phyloP scores from a whole-genome alignment of 2,329 filamentous ascomycete species.

The Verticillium longisporum region DNA sequence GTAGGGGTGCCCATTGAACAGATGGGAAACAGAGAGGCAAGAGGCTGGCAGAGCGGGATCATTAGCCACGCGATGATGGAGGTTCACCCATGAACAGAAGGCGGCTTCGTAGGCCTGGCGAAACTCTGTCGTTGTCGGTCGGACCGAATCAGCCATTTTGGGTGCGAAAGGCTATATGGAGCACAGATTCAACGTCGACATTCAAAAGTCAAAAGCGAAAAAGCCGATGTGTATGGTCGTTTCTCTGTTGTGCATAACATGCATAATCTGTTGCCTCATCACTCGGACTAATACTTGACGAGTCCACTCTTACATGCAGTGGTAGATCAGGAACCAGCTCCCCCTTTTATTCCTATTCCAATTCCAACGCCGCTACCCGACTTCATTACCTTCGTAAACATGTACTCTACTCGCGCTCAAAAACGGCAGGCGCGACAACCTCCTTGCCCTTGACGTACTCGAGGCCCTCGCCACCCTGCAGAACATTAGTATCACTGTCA shows the following conservation, averaged over 20 bases:
- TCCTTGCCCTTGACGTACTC: slow-evolving; percentile 46
- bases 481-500: slow-evolving; percentile 11
- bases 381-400: not conserved
- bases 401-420: slow-evolving; percentile 34
- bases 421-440: slow-evolving; percentile 43
- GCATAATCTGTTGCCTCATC: too few relatives aligned
- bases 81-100: not conserved
- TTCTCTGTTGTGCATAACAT: too few relatives aligned
- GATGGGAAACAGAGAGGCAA: not conserved
- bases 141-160: not conserved
- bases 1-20: not conserved
- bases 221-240: too few relatives aligned
- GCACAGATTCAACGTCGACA: too few relatives aligned
- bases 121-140: not conserved
- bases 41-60: not conserved
- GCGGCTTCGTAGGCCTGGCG: not conserved
- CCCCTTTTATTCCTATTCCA: not conserved
- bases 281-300: too few relatives aligned
- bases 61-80: not conserved
- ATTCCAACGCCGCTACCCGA: not conserved
- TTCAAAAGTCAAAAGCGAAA: too few relatives aligned
- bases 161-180: not conserved
- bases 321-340: too few relatives aligned
- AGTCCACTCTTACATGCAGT: too few relatives aligned
- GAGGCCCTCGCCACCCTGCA: slow-evolving; percentile 56